These are phyloP conservation scores for Plenodomus tracheiphilus DNA, from an alignment of 2,329 filamentous ascomycete species.

Conservation along the genomic window DNA sequence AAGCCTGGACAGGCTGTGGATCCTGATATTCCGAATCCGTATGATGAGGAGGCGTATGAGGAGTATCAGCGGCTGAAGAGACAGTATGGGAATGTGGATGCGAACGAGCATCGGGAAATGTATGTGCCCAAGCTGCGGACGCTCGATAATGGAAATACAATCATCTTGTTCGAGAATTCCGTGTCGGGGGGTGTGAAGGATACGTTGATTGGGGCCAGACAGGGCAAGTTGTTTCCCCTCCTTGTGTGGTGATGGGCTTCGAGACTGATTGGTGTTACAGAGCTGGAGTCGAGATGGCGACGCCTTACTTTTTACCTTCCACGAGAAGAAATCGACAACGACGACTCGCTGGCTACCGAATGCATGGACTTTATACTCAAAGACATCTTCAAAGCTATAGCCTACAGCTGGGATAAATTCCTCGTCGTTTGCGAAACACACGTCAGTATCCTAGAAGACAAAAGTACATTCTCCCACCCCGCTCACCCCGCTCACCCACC, in stretches of 20 bases:
- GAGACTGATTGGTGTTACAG: constrained; percentile 8
- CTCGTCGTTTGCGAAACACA: constrained; percentile 53
- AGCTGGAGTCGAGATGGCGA: constrained; percentile 58
- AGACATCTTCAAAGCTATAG: constrained; percentile 55
- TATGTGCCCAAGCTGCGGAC: constrained; percentile 48
- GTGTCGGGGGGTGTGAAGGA: constrained; percentile 53
- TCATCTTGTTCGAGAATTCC: constrained; percentile 59
- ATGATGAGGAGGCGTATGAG: constrained; percentile 43
- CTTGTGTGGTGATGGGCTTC: not conserved
- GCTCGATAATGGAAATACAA: constrained; percentile 54
- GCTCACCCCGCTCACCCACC: not conserved
- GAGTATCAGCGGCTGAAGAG: constrained; percentile 38
- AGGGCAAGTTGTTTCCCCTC: constrained; percentile 12
- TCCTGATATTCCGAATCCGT: constrained; percentile 52
- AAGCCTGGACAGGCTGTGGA: constrained; percentile 44
- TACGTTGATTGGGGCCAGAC: constrained; percentile 54
- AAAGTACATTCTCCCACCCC: constrained; percentile 13
- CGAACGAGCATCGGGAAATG: constrained; percentile 33
- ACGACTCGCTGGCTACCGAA: constrained; percentile 50
- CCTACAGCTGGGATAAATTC: constrained; percentile 52
- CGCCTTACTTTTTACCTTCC: constrained; percentile 56
- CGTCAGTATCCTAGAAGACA: constrained; percentile 50
- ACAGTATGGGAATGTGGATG: constrained; percentile 33
- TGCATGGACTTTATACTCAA: constrained; percentile 56
- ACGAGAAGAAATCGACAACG: constrained; percentile 48